Base-by-base conservation (phyloP, 345 rosid genomes). In the Pelargonium nanum region DNA sequence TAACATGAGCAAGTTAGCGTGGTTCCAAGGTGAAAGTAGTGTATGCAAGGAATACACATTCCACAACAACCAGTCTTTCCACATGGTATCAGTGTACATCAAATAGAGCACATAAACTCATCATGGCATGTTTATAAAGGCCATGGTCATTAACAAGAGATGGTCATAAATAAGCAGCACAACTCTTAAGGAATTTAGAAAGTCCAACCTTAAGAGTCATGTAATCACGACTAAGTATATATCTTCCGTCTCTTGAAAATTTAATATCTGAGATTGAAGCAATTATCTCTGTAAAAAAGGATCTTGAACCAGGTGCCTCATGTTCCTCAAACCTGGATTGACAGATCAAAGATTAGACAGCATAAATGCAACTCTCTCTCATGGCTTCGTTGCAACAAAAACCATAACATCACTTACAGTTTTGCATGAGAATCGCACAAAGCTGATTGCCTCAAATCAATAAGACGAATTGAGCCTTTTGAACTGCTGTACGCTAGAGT, bases 241-340 rank as follows among this genome's bases (percentile, higher is more conserved):
- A 72, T 77, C 99, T 77, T 70, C 99, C 99, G 65, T 88, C 81
- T 75, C 75, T 90, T 22, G 89, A 78, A 74, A 94, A 94, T 72
- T 85, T 94, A 61, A 94, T 85, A 78, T 94, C 99, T 50, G 99
- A 94, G 65, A 94, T 88, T 22, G 97, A 94, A 52, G 99, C 99
- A 74, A 90, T 94, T 75, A 94, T 90, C 83, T 94, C 99, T 25
- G 99, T 94, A 82, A 94, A 94, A 77, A 94, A 94, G 59, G 99
- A 94, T 72, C 94, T 83, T 21, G 96, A 73, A 64, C 96, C 93
- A 21, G 95, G 89, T 53, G 85, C 86, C 70, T 88, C 99, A 51
- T 77, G 89, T 73, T 90, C 99, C 83, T 90, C 99, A 80, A 86
- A 94, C 79, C 99, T 94, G 85, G 34, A 53, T 20, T 17, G 15